These are phyloP conservation scores for Sisymbrium irio DNA, from an alignment of 345 rosid genomes.

Conservation along the genomic window DNA sequence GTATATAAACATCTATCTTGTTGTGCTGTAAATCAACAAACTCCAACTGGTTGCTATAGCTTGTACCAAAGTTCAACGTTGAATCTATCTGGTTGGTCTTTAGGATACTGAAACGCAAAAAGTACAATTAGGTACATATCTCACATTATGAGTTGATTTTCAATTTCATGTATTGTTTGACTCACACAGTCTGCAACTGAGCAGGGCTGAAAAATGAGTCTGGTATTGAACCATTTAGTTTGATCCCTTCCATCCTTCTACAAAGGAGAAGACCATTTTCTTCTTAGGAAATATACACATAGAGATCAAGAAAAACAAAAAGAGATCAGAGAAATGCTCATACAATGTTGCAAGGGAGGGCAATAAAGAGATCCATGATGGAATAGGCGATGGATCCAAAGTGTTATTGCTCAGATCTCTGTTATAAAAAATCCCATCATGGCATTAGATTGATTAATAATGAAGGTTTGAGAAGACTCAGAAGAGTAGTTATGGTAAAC, in stretches of 20 bases:
- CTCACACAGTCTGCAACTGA: slow-evolving; percentile 73
- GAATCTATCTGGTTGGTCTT: slow-evolving; percentile 50
- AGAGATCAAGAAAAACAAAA: not conserved
- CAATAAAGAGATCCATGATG: slow-evolving; percentile 55
- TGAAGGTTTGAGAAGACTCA: not conserved
- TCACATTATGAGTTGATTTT: not conserved
- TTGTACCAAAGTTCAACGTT: slow-evolving; percentile 51
- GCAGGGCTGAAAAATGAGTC: slow-evolving; percentile 47
- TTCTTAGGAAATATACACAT: slow-evolving; percentile 2
- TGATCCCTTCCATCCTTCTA: slow-evolving; percentile 64
- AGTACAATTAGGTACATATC: not conserved
- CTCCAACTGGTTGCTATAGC: slow-evolving; percentile 43
- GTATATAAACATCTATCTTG: slow-evolving; percentile 32
- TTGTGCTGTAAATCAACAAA: slow-evolving; percentile 58
- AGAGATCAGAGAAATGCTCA: slow-evolving; percentile 22
- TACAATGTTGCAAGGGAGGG: slow-evolving; percentile 69
- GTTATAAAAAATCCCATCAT: slow-evolving; percentile 13
- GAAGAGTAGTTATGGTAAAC: not conserved
- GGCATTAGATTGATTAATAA: not conserved
- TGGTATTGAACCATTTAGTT: slow-evolving; percentile 59
- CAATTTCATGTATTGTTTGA: not conserved
- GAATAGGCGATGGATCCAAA: slow-evolving; percentile 48
- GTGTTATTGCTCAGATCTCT: slow-evolving; percentile 87
- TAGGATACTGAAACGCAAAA: slow-evolving; percentile 39
- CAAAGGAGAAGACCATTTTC: slow-evolving; percentile 7